Evolutionary conservation across 352 stramenopile genomes (phyloP).

Genomic region (Sclerospora graminicola): DNA sequence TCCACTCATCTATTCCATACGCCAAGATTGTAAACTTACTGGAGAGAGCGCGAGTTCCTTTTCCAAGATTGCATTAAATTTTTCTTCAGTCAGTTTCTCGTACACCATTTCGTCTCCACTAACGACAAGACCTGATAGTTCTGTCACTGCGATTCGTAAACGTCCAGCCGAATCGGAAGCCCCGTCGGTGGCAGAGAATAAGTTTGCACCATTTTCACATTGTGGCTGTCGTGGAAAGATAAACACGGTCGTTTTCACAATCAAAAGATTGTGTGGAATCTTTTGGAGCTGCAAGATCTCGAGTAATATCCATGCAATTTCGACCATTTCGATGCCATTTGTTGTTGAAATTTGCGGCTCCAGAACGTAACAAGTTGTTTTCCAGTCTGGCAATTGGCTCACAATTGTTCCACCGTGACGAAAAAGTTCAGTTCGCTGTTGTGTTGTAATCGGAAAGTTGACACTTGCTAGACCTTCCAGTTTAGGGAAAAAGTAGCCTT

Average conservation of each 20-base stretch:
- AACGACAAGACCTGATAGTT: slow-evolving; percentile 48
- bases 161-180: slow-evolving; percentile 1
- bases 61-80: slow-evolving; percentile 28
- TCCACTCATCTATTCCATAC: not conserved
- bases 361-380: slow-evolving; percentile 33
- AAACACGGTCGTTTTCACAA: slow-evolving; percentile 23
- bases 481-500: slow-evolving; percentile 43
- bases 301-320: slow-evolving; percentile 32
- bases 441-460: slow-evolving; percentile 32
- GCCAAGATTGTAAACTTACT: slow-evolving; percentile 18
- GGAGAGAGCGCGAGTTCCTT: slow-evolving; percentile 38
- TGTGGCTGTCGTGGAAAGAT: slow-evolving; percentile 54
- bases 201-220: slow-evolving; percentile 28
- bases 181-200: slow-evolving; percentile 4
- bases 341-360: slow-evolving; percentile 1
- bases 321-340: slow-evolving; percentile 5
- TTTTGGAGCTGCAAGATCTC: slow-evolving; percentile 21
- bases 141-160: slow-evolving; percentile 48
- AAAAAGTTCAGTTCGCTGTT: slow-evolving; percentile 29
- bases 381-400: slow-evolving; percentile 31
- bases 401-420: slow-evolving; percentile 1
- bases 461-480: not conserved
- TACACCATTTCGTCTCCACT: slow-evolving; percentile 23
- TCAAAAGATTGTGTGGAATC: slow-evolving; percentile 51
- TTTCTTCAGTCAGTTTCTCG: slow-evolving; percentile 24